Evolutionary conservation across 768 basidiomycete species (phyloP).

Genomic region (Boletus insuetus): DNA sequence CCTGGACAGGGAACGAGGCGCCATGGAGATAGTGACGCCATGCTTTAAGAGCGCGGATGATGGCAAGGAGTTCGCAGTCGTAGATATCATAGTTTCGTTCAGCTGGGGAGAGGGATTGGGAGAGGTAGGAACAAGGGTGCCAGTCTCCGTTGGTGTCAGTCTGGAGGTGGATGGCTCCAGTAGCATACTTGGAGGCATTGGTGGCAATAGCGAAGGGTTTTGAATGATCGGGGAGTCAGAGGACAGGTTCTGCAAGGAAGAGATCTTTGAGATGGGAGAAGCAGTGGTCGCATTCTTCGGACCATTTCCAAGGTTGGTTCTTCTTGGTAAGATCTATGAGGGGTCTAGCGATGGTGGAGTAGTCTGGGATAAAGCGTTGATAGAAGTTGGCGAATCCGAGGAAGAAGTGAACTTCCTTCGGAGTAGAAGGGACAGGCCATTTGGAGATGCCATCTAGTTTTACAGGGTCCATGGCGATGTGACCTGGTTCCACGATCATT

Average conservation of each 20-base stretch:
- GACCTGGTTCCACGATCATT: neutral
- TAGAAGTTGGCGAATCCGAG: neutral
- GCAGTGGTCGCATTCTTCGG: neutral
- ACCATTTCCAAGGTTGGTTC: too few relatives aligned
- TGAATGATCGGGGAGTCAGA: neutral
- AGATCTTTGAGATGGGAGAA: neutral
- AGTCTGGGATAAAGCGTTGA: neutral
- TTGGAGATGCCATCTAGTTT: neutral
- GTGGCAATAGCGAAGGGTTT: neutral
- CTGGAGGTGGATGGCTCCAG: neutral
- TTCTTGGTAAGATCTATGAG: too few relatives aligned
- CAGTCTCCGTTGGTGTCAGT: neutral
- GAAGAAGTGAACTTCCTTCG: neutral
- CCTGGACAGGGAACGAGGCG: neutral
- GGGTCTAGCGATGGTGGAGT: neutral
- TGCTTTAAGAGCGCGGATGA: neutral
- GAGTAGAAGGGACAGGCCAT: neutral
- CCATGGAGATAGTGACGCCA: neutral
- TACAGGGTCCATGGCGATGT: neutral
- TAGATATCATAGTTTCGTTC: neutral
- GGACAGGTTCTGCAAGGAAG: neutral
- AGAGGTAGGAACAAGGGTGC: neutral
- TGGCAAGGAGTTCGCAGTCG: neutral
- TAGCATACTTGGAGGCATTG: neutral
- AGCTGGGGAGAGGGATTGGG: neutral